A percentile compares a stretch with the other conserved stretches of the same genome.
phyloP scores from a whole-genome alignment of 176 grass and related monocot species.

The Rhynchospora breviuscula region DNA sequence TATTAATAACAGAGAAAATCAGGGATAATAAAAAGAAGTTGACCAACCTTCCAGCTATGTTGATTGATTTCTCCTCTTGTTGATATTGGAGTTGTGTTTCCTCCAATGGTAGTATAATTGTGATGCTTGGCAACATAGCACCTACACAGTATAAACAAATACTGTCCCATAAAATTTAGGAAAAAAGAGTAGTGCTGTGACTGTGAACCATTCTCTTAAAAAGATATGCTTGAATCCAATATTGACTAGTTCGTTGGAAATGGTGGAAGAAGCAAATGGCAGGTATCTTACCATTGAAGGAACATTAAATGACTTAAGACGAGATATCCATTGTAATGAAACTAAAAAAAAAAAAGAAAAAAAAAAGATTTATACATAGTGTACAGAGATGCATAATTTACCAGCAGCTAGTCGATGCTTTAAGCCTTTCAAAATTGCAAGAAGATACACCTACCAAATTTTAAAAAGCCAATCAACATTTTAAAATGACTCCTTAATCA shows the following conservation, averaged over 20 bases:
- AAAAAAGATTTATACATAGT: slow-evolving; percentile 18
- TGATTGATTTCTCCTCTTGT: slow-evolving; percentile 57
- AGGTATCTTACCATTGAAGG: not conserved
- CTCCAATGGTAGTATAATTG: slow-evolving; percentile 71
- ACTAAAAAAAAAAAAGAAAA: not conserved
- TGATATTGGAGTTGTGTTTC: slow-evolving; percentile 64
- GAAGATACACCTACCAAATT: slow-evolving; percentile 53
- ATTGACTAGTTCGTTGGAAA: not conserved
- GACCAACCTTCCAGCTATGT: slow-evolving; percentile 81
- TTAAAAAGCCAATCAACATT: not conserved
- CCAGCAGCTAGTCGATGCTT: slow-evolving; percentile 92
- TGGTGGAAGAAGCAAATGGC: not conserved
- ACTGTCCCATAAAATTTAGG: slow-evolving; percentile 22
- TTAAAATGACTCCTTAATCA: not conserved
- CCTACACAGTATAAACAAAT: slow-evolving; percentile 44
- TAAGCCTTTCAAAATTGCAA: slow-evolving; percentile 72
- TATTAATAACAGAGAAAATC: not conserved
- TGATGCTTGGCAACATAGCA: slow-evolving; percentile 74
- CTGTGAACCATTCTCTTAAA: slow-evolving; percentile 1
- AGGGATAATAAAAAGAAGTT: not conserved
- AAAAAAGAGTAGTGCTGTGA: not conserved
- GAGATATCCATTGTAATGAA: not conserved
- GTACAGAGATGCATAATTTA: slow-evolving; percentile 25
- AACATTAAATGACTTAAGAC: not conserved
- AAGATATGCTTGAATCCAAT: not conserved